phyloP scores from a whole-genome alignment of 2,329 filamentous ascomycete species.

The Didymella sp. region DNA sequence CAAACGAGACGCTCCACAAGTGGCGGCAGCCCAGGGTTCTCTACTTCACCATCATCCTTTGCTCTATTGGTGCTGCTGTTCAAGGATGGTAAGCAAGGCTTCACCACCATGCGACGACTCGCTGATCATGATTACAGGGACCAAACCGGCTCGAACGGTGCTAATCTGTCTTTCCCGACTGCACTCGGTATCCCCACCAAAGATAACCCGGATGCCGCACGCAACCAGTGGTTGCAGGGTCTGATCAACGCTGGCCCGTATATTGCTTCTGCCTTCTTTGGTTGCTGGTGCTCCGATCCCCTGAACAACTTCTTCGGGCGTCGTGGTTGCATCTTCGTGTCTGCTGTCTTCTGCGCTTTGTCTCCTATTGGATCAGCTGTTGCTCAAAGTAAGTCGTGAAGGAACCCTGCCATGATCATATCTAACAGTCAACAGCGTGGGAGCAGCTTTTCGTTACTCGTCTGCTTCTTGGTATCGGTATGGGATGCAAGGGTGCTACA shows the following conservation, averaged over 20 bases:
- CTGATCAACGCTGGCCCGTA: conserved; percentile 32
- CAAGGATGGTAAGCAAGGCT: conserved; percentile 62
- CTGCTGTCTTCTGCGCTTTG: conserved; percentile 29
- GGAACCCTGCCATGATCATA: conserved; percentile 1
- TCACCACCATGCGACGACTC: neutral
- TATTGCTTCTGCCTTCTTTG: conserved; percentile 22
- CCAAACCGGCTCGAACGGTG: conserved; percentile 61
- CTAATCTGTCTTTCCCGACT: conserved; percentile 65
- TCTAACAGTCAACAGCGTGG: conserved; percentile 35
- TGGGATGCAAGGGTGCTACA: conserved; percentile 56
- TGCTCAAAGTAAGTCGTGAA: conserved; percentile 21
- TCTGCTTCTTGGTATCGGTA: conserved; percentile 51
- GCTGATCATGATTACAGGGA: conserved; percentile 9
- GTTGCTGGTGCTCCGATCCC: conserved; percentile 32
- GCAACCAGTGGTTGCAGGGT: conserved; percentile 33
- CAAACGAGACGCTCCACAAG: conserved; percentile 57
- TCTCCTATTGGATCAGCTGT: conserved; percentile 29
- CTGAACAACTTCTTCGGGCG: conserved; percentile 33
- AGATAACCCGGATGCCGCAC: conserved; percentile 23
- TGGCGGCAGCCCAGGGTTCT: conserved; percentile 66
- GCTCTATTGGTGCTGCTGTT: conserved; percentile 71
- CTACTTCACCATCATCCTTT: conserved; percentile 70
- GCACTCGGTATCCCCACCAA: conserved; percentile 58
- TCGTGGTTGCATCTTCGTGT: conserved; percentile 32
- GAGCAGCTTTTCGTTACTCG: conserved; percentile 51